Percentiles rank a stretch among this genome's conserved stretches.
These are phyloP conservation scores for Cyclanthera cordifolia DNA, from an alignment of 306 rosid genomes.

Conservation along the genomic window DNA sequence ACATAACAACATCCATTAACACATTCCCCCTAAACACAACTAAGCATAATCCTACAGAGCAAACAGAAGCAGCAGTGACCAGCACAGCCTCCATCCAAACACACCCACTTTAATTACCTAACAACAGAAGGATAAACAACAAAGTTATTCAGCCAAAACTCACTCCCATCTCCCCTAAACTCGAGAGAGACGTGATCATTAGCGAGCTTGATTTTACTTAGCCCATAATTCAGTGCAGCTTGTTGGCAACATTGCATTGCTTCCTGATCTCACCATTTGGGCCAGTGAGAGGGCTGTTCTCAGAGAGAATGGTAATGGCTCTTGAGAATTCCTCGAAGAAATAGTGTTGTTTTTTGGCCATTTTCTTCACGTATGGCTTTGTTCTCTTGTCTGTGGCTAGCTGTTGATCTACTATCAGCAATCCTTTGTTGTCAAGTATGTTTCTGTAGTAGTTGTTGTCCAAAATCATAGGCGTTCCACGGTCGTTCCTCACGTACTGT, in stretches of 20 bases:
- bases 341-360: conserved; percentile 89
- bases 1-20: no score
- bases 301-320: conserved; percentile 72
- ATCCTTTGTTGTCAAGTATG: conserved; percentile 88
- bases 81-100: not conserved
- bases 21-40: conserved; percentile 11
- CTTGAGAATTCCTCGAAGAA: conserved; percentile 75
- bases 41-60: conserved; percentile 2
- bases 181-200: not conserved
- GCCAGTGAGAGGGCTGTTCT: conserved; percentile 93
- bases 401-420: conserved; percentile 77
- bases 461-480: conserved; percentile 85
- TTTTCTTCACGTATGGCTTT: conserved; percentile 82
- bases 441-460: conserved; percentile 96
- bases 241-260: conserved; percentile 84
- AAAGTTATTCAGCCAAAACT: conserved; percentile 3
- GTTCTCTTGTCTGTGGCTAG: conserved; percentile 80
- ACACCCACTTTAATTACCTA: conserved; percentile 16
- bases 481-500: conserved; percentile 87
- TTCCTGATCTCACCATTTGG: conserved; percentile 76
- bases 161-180: conserved; percentile 7
- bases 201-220: not conserved
- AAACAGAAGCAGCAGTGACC: conserved; percentile 4
- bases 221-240: conserved; percentile 30
- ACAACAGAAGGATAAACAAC: conserved; percentile 1